These are phyloP conservation scores for Pseudonitzschia pungens DNA, from an alignment of 108 stramenopile genomes.

Conservation along the genomic window DNA sequence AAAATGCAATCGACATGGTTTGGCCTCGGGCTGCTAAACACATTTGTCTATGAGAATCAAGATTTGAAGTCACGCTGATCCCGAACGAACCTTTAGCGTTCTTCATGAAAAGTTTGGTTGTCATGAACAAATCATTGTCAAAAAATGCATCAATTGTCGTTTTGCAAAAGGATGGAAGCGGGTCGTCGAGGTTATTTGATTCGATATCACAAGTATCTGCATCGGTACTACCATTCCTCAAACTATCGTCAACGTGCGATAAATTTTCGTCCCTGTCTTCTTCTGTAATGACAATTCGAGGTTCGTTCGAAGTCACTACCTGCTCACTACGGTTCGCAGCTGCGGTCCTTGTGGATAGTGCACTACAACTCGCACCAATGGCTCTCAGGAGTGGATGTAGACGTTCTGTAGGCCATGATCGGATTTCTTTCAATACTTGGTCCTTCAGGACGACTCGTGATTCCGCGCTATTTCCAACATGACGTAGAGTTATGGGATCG, in stretches of 20 bases:
- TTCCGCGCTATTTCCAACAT: constrained; percentile 10
- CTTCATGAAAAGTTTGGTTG: constrained; percentile 58
- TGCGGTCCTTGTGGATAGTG: background rate
- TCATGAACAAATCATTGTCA: constrained; percentile 74
- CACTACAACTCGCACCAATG: background rate
- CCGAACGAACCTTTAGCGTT: constrained; percentile 83
- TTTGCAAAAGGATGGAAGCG: constrained; percentile 30
- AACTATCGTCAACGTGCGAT: background rate
- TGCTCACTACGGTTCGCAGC: background rate
- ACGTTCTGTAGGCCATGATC: background rate
- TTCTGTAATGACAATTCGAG: background rate
- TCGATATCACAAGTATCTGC: background rate
- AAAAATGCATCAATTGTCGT: constrained; percentile 71
- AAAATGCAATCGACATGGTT: constrained; percentile 77
- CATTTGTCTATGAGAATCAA: constrained; percentile 75
- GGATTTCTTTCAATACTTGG: background rate
- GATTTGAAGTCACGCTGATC: constrained; percentile 53
- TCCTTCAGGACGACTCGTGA: background rate
- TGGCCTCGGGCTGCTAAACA: constrained; percentile 82
- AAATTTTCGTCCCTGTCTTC: background rate
- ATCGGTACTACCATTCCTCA: background rate
- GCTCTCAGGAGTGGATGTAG: constrained; percentile 18
- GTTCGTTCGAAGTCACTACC: background rate
- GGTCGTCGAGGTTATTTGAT: constrained; percentile 2
- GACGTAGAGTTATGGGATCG: background rate